Conservation (phyloP, 352 stramenopile species). For the Phytophthora sojae region DNA sequence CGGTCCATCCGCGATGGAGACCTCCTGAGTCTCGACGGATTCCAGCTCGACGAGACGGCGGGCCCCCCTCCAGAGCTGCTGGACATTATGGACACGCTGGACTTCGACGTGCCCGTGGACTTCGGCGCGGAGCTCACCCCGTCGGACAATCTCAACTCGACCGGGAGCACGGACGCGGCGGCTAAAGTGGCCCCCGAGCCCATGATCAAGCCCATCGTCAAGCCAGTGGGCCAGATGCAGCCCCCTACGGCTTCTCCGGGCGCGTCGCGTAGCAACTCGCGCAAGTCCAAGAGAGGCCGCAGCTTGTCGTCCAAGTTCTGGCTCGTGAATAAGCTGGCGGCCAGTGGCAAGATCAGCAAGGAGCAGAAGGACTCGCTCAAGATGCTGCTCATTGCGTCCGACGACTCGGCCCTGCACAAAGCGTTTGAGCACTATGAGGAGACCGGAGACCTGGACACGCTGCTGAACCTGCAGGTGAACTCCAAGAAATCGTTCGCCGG, state of each 20-base stretch:
- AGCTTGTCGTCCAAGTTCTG: conserved; percentile 88
- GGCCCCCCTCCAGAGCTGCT: conserved; percentile 71
- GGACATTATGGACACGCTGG: conserved; percentile 74
- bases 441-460: conserved; percentile 75
- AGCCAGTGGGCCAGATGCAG: conserved; percentile 19
- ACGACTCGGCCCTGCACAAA: conserved; percentile 73
- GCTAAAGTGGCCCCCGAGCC: conserved; percentile 23
- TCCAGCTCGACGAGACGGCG: conserved; percentile 49
- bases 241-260: conserved; percentile 9
- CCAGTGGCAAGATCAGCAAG: conserved; percentile 82
- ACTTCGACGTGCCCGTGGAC: conserved; percentile 62
- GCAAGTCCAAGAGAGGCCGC: conserved; percentile 72
- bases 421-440: conserved; percentile 86
- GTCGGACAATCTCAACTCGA: conserved; percentile 28
- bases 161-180: neutral
- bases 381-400: conserved; percentile 79
- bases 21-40: conserved; percentile 75
- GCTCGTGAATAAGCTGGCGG: conserved; percentile 85
- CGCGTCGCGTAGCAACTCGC: conserved; percentile 29
- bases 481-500: conserved; percentile 71
- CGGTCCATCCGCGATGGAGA: conserved; percentile 85
- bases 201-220: conserved; percentile 46
- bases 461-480: conserved; percentile 73
- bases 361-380: conserved; percentile 87
- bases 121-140: conserved; percentile 35